Conservation (phyloP, 1,139 yeast species). For the Zygotorulaspora mrakii region DNA sequence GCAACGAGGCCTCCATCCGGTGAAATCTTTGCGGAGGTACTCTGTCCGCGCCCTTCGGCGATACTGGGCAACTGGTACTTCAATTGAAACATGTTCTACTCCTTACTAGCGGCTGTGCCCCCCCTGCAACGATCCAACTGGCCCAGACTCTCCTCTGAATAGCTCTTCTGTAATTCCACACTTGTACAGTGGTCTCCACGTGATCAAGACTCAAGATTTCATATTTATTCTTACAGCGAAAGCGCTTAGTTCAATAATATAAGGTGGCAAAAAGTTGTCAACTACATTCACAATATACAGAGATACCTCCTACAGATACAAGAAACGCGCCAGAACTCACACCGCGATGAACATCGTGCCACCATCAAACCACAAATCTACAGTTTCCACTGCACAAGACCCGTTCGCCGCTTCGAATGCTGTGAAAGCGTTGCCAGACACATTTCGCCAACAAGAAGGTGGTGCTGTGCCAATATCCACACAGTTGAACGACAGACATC, state of each 20-base stretch:
- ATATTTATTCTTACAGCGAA: too few relatives aligned
- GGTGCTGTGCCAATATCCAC: conserved; percentile 49
- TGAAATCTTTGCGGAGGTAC: conserved; percentile 54
- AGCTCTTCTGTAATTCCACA: too few relatives aligned
- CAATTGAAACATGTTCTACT: conserved; percentile 14
- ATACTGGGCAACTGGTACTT: conserved; percentile 8
- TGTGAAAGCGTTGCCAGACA: conserved; percentile 35
- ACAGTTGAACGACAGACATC: conserved; percentile 78
- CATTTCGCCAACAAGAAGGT: conserved; percentile 34
- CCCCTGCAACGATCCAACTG: too few relatives aligned
- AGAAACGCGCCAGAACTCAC: neutral
- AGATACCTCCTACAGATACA: neutral
- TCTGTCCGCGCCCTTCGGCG: conserved; percentile 6
- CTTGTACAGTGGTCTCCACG: too few relatives aligned
- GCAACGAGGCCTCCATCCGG: conserved; percentile 68
- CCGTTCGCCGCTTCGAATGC: conserved; percentile 26
- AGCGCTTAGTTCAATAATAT: neutral
- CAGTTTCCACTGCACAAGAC: conserved; percentile 25
- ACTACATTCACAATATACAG: neutral
- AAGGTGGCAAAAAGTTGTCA: conserved; percentile 1
- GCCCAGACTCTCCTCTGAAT: too few relatives aligned
- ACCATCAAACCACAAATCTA: conserved; percentile 21
- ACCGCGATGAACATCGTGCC: conserved; percentile 34
- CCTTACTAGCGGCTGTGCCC: too few relatives aligned
- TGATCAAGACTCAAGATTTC: too few relatives aligned